A percentile compares a stretch with the other conserved stretches of the same genome.
Evolutionary conservation across 345 rosid genomes (phyloP).

Genomic region (Linum lewisii): DNA sequence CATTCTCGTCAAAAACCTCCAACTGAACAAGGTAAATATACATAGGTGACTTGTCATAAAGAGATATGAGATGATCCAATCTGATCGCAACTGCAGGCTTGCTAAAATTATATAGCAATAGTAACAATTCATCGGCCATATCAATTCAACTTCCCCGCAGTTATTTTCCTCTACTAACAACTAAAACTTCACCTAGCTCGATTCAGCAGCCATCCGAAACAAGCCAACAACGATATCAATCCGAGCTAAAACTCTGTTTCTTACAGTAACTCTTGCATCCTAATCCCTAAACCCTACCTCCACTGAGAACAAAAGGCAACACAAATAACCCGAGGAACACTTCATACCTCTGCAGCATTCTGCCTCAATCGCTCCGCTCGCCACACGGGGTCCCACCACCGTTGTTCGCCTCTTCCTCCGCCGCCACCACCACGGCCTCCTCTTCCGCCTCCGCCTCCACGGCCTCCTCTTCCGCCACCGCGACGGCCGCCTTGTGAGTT

Average conservation of each 20-base stretch:
- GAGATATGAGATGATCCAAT: neutral
- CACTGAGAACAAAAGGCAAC: neutral
- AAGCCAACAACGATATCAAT: no score
- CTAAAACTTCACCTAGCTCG: neutral
- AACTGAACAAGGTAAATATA: constrained; percentile 26
- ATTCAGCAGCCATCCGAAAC: neutral
- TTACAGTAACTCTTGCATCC: neutral
- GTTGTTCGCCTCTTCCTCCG: constrained; percentile 81
- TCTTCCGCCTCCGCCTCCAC: constrained; percentile 24
- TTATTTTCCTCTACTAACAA: neutral
- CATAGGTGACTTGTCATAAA: neutral
- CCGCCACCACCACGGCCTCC: constrained; percentile 23
- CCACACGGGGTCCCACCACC: constrained; percentile 99
- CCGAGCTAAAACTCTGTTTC: neutral
- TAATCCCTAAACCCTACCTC: no score
- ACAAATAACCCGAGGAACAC: neutral
- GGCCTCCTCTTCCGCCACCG: constrained; percentile 12
- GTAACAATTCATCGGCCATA: neutral
- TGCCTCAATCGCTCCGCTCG: constrained; percentile 86
- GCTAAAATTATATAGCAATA: neutral
- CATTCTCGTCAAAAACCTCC: constrained; percentile 75
- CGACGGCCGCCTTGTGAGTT: constrained; percentile 36
- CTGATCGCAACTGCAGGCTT: neutral
- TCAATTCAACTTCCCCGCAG: neutral
- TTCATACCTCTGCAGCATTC: constrained; percentile 54